Conservation (phyloP, 331 rosid species). For the Dryas integrifolia region DNA sequence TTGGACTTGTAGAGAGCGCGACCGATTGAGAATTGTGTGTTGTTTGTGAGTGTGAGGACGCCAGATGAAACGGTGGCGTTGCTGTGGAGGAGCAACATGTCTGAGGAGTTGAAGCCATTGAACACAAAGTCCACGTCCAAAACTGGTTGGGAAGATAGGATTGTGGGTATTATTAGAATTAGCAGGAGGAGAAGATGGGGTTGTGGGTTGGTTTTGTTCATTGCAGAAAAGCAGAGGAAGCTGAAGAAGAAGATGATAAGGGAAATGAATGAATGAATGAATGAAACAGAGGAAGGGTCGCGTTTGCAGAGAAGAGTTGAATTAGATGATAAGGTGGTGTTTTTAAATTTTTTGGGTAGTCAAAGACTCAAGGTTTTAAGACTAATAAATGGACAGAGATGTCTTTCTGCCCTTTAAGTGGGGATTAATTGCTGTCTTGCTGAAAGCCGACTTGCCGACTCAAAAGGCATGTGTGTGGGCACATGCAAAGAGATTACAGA, state of each 20-base stretch:
- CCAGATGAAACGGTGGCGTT: conserved; percentile 57
- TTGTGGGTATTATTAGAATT: conserved; percentile 8
- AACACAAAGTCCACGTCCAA: conserved; percentile 55
- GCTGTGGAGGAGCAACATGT: conserved; percentile 43
- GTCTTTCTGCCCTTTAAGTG: not conserved
- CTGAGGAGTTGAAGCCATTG: conserved; percentile 63
- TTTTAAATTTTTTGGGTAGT: not conserved
- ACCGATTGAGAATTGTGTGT: conserved; percentile 52
- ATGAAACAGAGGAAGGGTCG: not conserved
- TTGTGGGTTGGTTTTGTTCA: conserved; percentile 20
- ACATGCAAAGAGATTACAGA: not conserved
- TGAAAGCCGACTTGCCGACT: not conserved
- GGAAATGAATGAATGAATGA: not conserved
- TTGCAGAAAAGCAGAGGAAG: conserved; percentile 16
- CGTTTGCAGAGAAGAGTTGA: not conserved
- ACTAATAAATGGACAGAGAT: no score
- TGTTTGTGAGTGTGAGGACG: conserved; percentile 58
- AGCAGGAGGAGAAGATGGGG: conserved; percentile 15
- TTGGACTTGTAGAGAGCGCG: conserved; percentile 55
- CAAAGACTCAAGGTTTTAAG: not conserved
- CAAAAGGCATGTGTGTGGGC: not conserved
- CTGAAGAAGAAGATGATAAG: not conserved
- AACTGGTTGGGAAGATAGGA: conserved; percentile 15
- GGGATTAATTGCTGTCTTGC: not conserved
- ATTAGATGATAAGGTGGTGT: not conserved